Base-by-base conservation (phyloP, 164 flowering plant species). In the Magnolia officinalis region DNA sequence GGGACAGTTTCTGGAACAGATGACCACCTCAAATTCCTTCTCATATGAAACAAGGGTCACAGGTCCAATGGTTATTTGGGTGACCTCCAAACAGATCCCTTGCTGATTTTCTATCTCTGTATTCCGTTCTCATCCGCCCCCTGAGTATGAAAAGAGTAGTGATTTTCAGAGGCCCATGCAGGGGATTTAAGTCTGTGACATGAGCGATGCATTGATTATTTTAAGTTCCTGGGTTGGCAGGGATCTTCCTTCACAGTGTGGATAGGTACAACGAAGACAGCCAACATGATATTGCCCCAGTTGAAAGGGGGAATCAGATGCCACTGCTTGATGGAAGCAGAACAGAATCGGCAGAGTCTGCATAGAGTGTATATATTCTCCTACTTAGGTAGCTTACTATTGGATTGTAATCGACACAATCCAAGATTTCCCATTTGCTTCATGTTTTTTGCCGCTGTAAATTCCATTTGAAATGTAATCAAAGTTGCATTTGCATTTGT, bases 251-350 rank as follows among this genome's bases (percentile, higher is more conserved):
- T 52, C 85, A 75, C 19, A 82, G 90, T 45, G 93, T 87, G 63
- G 97, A 92, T 84, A 85, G 84, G 78, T 89, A 79, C 76, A 74
- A 89, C 51, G 93, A 90, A 85, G 89, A 89, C 0, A 82, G 74
- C 49, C 86, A 83, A 71, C 73, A 82, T 70, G 72, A 74, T 52
- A 74, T 20, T 23, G 23, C 63, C 19, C 50, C 69, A 18, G 63
- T 69, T 3, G 87, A 86, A 18, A 79, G 78, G 68, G 78, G 85
- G 31, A 86, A 80, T 80, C 78, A 75, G 31, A 81, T 81, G 64
- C 91, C 92, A 29, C 83, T 88, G 80, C 92, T 89, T 67, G 89
- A 83, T 61, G 88, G 45, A 67, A 58, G 58, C 69, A 68, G 52
- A 19, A n/a, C 67, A 55, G 72, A 69, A 55, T 66, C 31, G 10